These are phyloP conservation scores for Talaromyces albobiverticillius DNA, from an alignment of 2,329 filamentous ascomycete species.

Conservation along the genomic window DNA sequence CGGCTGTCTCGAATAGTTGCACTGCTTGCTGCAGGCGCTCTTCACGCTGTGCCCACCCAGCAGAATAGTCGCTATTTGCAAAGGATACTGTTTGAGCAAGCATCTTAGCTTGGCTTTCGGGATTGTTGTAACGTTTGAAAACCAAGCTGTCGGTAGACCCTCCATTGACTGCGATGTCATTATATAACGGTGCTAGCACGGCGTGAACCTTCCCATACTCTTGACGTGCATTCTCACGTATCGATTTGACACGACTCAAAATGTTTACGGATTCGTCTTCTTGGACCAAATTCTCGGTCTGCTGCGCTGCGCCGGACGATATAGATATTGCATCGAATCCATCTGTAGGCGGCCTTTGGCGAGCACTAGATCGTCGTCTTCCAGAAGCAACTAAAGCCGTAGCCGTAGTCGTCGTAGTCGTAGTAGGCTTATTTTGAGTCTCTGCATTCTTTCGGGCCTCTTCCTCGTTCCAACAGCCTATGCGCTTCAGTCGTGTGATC, in stretches of 20 bases:
- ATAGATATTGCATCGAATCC: constrained; percentile 78
- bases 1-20: constrained; percentile 83
- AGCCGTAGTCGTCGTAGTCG: background rate
- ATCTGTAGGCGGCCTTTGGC: constrained; percentile 41
- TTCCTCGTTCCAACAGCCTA: constrained; percentile 88
- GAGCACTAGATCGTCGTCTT: constrained; percentile 10
- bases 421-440: constrained; percentile 41
- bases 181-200: constrained; percentile 85
- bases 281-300: constrained; percentile 50
- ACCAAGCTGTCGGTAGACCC: constrained; percentile 73
- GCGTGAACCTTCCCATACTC: constrained; percentile 90
- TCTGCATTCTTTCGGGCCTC: constrained; percentile 82
- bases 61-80: constrained; percentile 73
- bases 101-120: constrained; percentile 87
- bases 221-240: constrained; percentile 78
- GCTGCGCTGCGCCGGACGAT: constrained; percentile 33
- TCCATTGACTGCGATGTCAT: constrained; percentile 70
- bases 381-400: background rate
- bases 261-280: constrained; percentile 62
- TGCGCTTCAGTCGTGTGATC: constrained; percentile 79
- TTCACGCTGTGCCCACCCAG: constrained; percentile 69
- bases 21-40: constrained; percentile 72
- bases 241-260: constrained; percentile 69
- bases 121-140: constrained; percentile 82
- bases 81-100: constrained; percentile 77